These are phyloP conservation scores for Colletotrichum sansevieriae DNA, from an alignment of 2,329 filamentous ascomycete species.

Conservation along the genomic window DNA sequence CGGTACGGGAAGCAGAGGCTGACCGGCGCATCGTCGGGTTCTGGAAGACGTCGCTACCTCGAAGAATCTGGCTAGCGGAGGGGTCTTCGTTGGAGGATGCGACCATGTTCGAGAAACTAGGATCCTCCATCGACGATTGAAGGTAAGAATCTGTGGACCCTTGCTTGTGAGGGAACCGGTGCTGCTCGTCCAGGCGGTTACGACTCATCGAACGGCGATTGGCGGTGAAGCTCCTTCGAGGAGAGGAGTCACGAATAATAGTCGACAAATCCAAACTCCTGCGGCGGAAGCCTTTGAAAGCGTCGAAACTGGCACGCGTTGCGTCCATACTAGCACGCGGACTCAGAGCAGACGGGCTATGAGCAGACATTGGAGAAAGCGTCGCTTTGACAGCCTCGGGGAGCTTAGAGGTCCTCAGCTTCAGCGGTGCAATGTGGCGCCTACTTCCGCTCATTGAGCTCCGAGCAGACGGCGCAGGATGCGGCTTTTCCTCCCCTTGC, in stretches of 20 bases:
- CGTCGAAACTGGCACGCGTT: constrained; percentile 67
- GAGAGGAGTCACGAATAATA: constrained; percentile 56
- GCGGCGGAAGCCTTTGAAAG: constrained; percentile 59
- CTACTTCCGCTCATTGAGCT: constrained; percentile 41
- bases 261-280: constrained; percentile 67
- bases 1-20: constrained; percentile 50
- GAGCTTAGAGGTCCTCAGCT: constrained; percentile 57
- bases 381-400: constrained; percentile 73
- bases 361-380: constrained; percentile 65
- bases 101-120: constrained; percentile 77
- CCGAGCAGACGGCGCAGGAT: constrained; percentile 35
- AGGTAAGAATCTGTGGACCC: constrained; percentile 82
- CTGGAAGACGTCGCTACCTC: constrained; percentile 88
- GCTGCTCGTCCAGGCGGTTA: constrained; percentile 60
- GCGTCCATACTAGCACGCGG: constrained; percentile 69
- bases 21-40: constrained; percentile 76
- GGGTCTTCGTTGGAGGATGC: constrained; percentile 80
- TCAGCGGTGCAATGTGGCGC: constrained; percentile 44
- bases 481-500: constrained; percentile 21
- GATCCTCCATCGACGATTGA: constrained; percentile 78
- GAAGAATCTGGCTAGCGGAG: constrained; percentile 91
- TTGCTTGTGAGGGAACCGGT: constrained; percentile 63
- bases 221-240: constrained; percentile 74
- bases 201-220: constrained; percentile 65
- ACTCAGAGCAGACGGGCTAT: constrained; percentile 58